Base-by-base conservation (phyloP, 225 moss, liverwort and hornwort genomes). In the Sphagnum tenellum region DNA sequence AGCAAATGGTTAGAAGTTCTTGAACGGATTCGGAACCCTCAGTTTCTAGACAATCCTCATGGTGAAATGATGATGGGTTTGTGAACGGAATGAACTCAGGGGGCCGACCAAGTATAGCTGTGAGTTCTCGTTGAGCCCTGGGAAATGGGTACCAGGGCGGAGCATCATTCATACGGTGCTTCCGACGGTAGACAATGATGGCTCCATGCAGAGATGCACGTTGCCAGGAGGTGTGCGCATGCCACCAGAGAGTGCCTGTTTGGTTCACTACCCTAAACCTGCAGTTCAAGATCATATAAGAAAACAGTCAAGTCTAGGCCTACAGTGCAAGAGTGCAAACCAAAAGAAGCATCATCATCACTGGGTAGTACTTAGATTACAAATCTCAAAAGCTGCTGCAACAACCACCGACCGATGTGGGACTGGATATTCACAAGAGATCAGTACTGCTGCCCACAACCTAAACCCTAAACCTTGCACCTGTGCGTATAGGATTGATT, bases 201-300 rank as follows among this genome's bases (percentile, higher is more conserved):
- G 79, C 72, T 3, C 82, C 85, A 59, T 86, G 79, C 65, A 86
- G 45, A 64, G 72, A 81, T 0, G 85, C 85, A 67, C 85, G 72
- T 55, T 82, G 66, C 85, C 82, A 86, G 51, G 79, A 78, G 50
- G 79, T 73, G 45, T 86, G 85, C 3, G 79, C 85, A 57, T 86
- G 85, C 62, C 82, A 86, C 78, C 78, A 79, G 76, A 82, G 68
- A 67, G 85, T 86, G 13, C 85, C 85, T 55, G 79, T 82, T 70
- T 86, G 85, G 63, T 79, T 79, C 0, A 77, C 70, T 60, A 83
- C 46, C 44, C 79, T 76, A 58, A 83, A 80, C 56, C 83, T 83
- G 60, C 10, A 12, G 1, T 6, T 50, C 1, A 29, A 29, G 29
- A 29, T 29, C 29, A 29, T 29, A 29, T 29, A 1, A 29, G 29